phyloP scores from a whole-genome alignment of 805 yeast species.

The Pichia heedii region DNA sequence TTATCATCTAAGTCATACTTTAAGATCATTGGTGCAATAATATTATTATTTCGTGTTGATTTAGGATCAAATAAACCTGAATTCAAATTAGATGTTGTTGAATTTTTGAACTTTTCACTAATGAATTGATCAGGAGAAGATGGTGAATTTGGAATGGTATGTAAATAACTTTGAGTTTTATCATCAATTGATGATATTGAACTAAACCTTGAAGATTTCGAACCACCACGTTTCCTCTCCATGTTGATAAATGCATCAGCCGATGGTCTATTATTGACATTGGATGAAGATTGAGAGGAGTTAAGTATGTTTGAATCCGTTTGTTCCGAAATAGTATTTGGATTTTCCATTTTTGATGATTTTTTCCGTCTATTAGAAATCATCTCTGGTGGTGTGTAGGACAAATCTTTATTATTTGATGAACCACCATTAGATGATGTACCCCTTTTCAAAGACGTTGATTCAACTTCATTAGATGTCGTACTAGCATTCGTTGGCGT shows the following conservation, averaged over 20 bases:
- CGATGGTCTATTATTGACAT: constrained; percentile 1
- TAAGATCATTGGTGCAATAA: background rate
- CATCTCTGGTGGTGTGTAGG: constrained; percentile 51
- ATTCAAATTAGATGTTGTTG: background rate
- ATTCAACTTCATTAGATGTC: background rate
- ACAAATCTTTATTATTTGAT: constrained; percentile 5
- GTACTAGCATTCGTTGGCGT: constrained; percentile 21
- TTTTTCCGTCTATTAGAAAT: constrained; percentile 42
- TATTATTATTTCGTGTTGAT: background rate
- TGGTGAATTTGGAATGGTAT: constrained; percentile 7
- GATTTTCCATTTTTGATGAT: constrained; percentile 1
- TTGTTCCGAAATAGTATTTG: background rate
- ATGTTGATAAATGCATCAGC: constrained; percentile 6
- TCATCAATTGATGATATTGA: constrained; percentile 6
- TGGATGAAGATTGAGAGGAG: constrained; percentile 1
- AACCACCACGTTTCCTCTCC: constrained; percentile 4
- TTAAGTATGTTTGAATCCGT: too few species aligned
- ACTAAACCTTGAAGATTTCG: constrained; percentile 6
- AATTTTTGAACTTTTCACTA: constrained; percentile 15
- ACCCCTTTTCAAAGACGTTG: background rate
- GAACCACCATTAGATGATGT: background rate
- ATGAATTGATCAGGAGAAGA: constrained; percentile 20
- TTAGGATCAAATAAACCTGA: background rate
- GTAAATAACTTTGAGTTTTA: background rate
- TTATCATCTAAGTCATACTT: background rate